phyloP scores from a whole-genome alignment of 345 rosid species.

The Linum trigynum region DNA sequence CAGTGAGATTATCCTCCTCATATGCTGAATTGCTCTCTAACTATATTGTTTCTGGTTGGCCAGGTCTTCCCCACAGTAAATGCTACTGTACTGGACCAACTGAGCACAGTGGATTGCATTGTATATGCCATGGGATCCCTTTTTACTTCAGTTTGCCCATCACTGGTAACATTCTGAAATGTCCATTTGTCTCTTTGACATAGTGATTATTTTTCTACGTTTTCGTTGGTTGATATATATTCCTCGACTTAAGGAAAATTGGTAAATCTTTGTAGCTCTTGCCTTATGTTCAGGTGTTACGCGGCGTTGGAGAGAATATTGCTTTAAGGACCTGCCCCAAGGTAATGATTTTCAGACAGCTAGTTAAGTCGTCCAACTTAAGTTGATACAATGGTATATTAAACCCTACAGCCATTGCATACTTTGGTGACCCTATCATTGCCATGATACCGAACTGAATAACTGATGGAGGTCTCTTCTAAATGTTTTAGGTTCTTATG shows the following conservation, averaged over 20 bases:
- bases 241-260: too few species aligned
- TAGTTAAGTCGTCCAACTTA: too few species aligned
- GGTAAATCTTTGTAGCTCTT: not conserved
- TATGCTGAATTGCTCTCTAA: too few species aligned
- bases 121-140: conserved; percentile 96
- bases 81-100: conserved; percentile 69
- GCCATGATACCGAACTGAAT: not conserved
- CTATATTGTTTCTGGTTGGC: conserved; percentile 6
- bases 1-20: too few species aligned
- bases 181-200: not conserved
- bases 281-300: conserved; percentile 47
- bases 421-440: not conserved
- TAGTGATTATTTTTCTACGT: not conserved
- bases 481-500: conserved; percentile 45
- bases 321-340: conserved; percentile 71
- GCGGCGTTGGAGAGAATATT: conserved; percentile 79
- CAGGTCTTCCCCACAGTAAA: conserved; percentile 82
- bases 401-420: not conserved
- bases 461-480: conserved; percentile 3
- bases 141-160: conserved; percentile 93
- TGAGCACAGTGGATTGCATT: conserved; percentile 67
- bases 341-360: conserved; percentile 28
- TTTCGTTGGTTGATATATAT: not conserved
- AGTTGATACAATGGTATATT: too few species aligned
- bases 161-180: conserved; percentile 42